phyloP scores from a whole-genome alignment of 495 filamentous ascomycete species.

The Penicillium malachiteum region DNA sequence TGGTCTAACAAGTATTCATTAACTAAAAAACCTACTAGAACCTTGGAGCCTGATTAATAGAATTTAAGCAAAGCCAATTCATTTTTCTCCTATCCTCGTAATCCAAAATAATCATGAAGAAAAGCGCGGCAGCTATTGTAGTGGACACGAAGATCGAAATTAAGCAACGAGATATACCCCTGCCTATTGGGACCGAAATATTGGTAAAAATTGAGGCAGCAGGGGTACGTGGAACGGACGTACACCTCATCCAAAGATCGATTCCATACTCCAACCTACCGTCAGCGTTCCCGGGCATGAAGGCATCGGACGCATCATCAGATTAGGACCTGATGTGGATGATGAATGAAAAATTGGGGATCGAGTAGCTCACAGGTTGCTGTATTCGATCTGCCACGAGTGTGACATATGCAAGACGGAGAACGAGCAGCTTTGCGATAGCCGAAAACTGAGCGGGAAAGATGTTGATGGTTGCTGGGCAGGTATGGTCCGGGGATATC shows the following conservation, averaged over 20 bases:
- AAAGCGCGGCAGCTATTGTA: too few relatives aligned
- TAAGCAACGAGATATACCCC: background rate
- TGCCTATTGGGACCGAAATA: background rate
- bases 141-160: too few relatives aligned
- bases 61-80: too few relatives aligned
- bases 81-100: too few relatives aligned
- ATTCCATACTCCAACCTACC: background rate
- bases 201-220: background rate
- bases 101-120: too few relatives aligned
- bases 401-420: background rate
- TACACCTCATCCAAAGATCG: background rate
- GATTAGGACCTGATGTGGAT: background rate
- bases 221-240: background rate
- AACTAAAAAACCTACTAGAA: too few relatives aligned
- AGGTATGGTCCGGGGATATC: too few relatives aligned
- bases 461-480: background rate
- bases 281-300: background rate
- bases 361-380: background rate
- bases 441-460: background rate
- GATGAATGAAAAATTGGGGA: background rate
- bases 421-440: background rate
- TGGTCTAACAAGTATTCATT: too few relatives aligned
- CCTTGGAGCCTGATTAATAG: too few relatives aligned
- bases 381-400: background rate
- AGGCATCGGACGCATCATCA: background rate